Evolutionary conservation across 2,329 filamentous ascomycete species (phyloP), one percentile per base, ranked within the genome.

Genomic region (Cercospora sp.): DNA sequence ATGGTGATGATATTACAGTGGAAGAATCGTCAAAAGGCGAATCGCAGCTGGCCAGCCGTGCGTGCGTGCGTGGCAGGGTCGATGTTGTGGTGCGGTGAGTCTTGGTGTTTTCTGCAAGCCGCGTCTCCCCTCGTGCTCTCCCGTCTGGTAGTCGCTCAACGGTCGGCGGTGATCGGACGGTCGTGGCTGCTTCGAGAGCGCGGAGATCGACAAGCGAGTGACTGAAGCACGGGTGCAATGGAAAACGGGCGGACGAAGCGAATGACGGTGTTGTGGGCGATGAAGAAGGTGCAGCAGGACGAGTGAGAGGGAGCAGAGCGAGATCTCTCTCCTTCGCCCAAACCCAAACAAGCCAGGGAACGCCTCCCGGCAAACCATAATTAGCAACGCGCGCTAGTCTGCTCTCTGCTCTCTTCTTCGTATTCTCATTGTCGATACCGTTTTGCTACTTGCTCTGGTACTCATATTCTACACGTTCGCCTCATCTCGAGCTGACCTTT

Each of bases 1-100:
- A 80, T 80, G 53, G 69, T 72, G 73, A 73, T 66, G 58, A 55
- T 62, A 42, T 60, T 68, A 61, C 40, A 51, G 59, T 33, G 58
- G 42, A 48, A 23, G 42, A 23, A 51, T 51, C 26, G 3, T 42
- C 36, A 7, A n/a, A 42, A 42, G 36, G 36, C 36, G 5, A 42
- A 1, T 60, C 42, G 61, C 57, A 58, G 36, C 51, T 64, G 61
- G 26, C 20, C 40, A 62, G 66, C 58, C 63, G 63, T 48, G 42
- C n/a, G 61, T 48, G 42, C n/a, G 61, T 59, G 65, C 26, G 65
- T 45, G 66, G 61, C 42, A 51, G 48, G 9, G 28, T 30, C n/a
- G 23, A 51, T 48, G 33, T 68, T 31, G 42, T 67, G 63, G 28
- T 55, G 30, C 60, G 31, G 64, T 57, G 20, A 63, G 62, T n/a